A percentile compares a stretch with the other conserved stretches of the same genome.
phyloP scores from a whole-genome alignment of 2,329 filamentous ascomycete species.

The Cladosporium cucumerinum region DNA sequence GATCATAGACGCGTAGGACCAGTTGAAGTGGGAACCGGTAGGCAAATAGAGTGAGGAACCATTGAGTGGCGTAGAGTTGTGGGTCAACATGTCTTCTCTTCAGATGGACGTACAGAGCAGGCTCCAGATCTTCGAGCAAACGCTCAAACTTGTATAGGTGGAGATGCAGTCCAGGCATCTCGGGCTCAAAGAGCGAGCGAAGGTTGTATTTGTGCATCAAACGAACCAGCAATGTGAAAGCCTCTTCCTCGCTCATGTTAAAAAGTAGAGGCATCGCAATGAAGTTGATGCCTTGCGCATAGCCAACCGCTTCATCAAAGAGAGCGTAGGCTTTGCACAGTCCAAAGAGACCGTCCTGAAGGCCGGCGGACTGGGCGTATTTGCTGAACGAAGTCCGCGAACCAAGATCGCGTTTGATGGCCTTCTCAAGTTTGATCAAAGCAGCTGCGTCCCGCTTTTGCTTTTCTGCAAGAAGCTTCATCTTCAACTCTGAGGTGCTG shows the following conservation, averaged over 20 bases:
- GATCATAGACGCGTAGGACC: slow-evolving; percentile 91
- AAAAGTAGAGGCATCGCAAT: slow-evolving; percentile 94
- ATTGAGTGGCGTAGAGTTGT: slow-evolving; percentile 94
- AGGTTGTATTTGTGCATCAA: slow-evolving; percentile 96
- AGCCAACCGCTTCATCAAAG: slow-evolving; percentile 90
- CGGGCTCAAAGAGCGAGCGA: slow-evolving; percentile 86
- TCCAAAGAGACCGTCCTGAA: slow-evolving; percentile 91
- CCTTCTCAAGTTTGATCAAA: slow-evolving; percentile 82
- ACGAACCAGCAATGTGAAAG: slow-evolving; percentile 86
- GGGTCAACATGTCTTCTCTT: slow-evolving; percentile 82
- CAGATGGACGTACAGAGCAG: slow-evolving; percentile 90
- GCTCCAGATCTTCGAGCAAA: slow-evolving; percentile 87
- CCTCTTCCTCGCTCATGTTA: slow-evolving; percentile 97
- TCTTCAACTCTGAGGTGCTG: slow-evolving; percentile 54
- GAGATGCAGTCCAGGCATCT: slow-evolving; percentile 94
- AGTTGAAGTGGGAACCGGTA: slow-evolving; percentile 96
- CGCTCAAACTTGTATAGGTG: slow-evolving; percentile 94
- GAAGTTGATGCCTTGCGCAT: slow-evolving; percentile 99
- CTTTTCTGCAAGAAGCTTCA: slow-evolving; percentile 64
- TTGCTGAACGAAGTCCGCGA: slow-evolving; percentile 95
- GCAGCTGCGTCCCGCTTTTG: slow-evolving; percentile 72
- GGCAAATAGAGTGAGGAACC: slow-evolving; percentile 97
- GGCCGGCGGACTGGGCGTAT: slow-evolving; percentile 82
- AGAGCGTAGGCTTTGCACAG: slow-evolving; percentile 97
- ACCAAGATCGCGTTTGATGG: slow-evolving; percentile 85